Evolutionary conservation across 2,329 filamentous ascomycete species (phyloP).

Genomic region (Lasiodiplodia theobromae): DNA sequence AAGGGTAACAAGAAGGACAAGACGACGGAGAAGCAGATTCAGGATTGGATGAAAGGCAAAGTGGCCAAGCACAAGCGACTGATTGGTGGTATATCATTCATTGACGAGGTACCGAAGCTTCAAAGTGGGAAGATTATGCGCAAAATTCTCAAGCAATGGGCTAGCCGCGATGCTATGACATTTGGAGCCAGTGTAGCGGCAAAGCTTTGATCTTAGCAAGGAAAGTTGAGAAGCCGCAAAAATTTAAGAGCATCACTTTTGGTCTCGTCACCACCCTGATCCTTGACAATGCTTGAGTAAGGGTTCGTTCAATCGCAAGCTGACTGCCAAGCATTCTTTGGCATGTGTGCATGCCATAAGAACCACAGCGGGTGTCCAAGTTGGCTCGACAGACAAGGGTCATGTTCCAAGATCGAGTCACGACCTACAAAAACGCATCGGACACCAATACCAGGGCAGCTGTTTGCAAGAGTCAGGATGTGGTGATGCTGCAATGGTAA

Average conservation of each 20-base stretch:
- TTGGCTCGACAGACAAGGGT: not conserved
- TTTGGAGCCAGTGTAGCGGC: conserved; percentile 29
- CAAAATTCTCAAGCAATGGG: conserved; percentile 65
- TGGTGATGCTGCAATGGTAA: not conserved
- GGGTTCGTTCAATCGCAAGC: not conserved
- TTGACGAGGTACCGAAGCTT: conserved; percentile 70
- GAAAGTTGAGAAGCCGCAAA: not conserved
- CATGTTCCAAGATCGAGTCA: not conserved
- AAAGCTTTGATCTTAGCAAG: conserved; percentile 13
- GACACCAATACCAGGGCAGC: not conserved
- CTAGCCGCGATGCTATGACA: conserved; percentile 59
- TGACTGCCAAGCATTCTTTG: not conserved
- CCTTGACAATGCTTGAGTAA: not conserved
- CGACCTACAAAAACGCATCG: too few species aligned
- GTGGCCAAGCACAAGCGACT: conserved; percentile 73
- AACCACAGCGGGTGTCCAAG: not conserved
- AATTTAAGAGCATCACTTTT: not conserved
- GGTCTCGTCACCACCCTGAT: not conserved
- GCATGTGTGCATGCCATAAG: not conserved
- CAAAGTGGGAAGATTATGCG: conserved; percentile 64
- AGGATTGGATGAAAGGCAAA: conserved; percentile 67
- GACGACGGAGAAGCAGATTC: conserved; percentile 61
- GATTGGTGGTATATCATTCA: conserved; percentile 73
- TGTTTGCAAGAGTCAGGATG: not conserved
- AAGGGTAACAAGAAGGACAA: conserved; percentile 51